These are phyloP conservation scores for Verticillium nonalfalfae DNA, from an alignment of 2,329 filamentous ascomycete genomes.

Conservation along the genomic window DNA sequence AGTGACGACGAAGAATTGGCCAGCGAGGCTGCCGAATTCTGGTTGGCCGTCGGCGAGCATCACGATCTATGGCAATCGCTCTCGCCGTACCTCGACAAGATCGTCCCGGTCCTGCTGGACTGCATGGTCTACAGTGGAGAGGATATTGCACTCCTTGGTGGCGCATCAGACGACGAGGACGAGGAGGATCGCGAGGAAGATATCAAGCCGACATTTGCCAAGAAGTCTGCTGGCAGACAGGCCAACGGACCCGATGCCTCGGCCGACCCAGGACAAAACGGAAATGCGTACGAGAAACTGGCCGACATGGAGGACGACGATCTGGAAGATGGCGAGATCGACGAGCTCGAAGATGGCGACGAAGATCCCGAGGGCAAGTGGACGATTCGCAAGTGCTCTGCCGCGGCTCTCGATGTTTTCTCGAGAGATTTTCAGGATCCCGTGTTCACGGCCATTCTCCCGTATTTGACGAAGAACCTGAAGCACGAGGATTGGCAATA, in stretches of 20 bases:
- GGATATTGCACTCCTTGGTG: constrained; percentile 79
- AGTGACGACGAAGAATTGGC: constrained; percentile 84
- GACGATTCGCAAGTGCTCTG: constrained; percentile 96
- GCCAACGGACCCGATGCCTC: constrained; percentile 49
- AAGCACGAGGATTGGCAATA: constrained; percentile 86
- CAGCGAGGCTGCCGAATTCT: constrained; percentile 94
- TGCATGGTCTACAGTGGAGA: constrained; percentile 97
- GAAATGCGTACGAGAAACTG: constrained; percentile 48
- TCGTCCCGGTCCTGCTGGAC: constrained; percentile 83
- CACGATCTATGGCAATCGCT: constrained; percentile 70
- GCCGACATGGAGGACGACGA: constrained; percentile 63
- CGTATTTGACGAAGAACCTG: constrained; percentile 86
- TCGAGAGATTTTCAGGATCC: constrained; percentile 81
- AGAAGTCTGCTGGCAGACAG: constrained; percentile 45
- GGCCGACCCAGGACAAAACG: constrained; percentile 43
- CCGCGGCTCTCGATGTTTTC: constrained; percentile 89
- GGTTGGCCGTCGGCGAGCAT: constrained; percentile 89
- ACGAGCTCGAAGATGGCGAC: constrained; percentile 62
- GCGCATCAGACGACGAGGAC: constrained; percentile 83
- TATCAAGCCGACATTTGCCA: constrained; percentile 88
- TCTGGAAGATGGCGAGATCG: constrained; percentile 83
- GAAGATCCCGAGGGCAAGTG: constrained; percentile 84
- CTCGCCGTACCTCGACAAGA: constrained; percentile 71
- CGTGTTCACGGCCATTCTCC: constrained; percentile 87
- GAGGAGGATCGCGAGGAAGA: constrained; percentile 86